Conservation (phyloP, 768 basidiomycete species). For the Trametes cinnabarina region DNA sequence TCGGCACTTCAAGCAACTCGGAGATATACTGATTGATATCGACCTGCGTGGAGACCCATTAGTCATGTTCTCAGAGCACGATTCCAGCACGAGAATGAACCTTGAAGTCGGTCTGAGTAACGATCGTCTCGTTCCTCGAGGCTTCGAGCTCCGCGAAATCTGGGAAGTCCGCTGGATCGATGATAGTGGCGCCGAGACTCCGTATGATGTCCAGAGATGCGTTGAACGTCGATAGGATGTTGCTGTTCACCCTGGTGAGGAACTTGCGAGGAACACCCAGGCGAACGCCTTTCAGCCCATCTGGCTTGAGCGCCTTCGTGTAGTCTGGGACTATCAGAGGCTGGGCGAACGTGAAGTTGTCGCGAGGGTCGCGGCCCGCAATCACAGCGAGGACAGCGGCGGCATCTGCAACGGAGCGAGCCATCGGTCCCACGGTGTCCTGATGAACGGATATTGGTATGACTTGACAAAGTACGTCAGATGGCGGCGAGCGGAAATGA, state of each 20-base stretch:
- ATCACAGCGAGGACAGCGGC: conserved; percentile 40
- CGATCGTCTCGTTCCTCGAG: conserved; percentile 50
- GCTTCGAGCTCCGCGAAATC: conserved; percentile 48
- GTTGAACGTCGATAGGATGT: conserved; percentile 39
- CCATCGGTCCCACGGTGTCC: conserved; percentile 39
- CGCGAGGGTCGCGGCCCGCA: conserved; percentile 41
- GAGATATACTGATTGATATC: conserved; percentile 50
- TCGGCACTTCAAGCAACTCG: conserved; percentile 49
- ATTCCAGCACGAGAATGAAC: conserved; percentile 27
- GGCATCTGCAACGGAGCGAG: conserved; percentile 35
- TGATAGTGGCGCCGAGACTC: conserved; percentile 45
- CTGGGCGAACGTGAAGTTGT: conserved; percentile 41
- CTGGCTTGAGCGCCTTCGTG: conserved; percentile 46
- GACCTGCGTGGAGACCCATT: conserved; percentile 40
- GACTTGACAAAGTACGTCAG: conserved; percentile 34
- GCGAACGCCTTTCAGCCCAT: conserved; percentile 46
- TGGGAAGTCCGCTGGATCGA: conserved; percentile 63
- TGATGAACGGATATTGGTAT: conserved; percentile 43
- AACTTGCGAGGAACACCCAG: conserved; percentile 44
- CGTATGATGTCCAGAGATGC: conserved; percentile 37
- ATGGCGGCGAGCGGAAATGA: no score
- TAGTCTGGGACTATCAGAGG: conserved; percentile 54
- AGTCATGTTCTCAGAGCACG: conserved; percentile 25
- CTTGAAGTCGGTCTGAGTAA: conserved; percentile 59
- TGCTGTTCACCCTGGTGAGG: conserved; percentile 50